Evolutionary conservation across 768 basidiomycete genomes (phyloP), one percentile per base, ranked within the genome.

Genomic region (Cystoderma amianthinum): DNA sequence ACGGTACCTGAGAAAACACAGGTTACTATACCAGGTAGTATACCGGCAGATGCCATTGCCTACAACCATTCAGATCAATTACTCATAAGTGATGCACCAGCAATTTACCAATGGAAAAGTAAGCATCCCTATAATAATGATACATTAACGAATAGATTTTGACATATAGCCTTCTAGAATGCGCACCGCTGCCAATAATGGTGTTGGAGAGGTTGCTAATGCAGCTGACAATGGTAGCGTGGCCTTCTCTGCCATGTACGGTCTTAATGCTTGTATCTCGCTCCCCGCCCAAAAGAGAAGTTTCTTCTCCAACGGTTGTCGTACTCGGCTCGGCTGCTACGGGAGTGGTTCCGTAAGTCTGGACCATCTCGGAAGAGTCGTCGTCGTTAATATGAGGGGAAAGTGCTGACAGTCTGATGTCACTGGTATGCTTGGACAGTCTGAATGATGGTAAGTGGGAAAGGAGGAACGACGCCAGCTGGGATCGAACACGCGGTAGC

Each of bases 11-110:
- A 95, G 48, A 91, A 77, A 9, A 82, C 48, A 51, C 95, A 96
- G 18, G 91, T 94, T 13, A 96, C 48, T 41, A 95, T 78, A 6
- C 95, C 95, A 4, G 93, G 94, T 42, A 97, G 74, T 35, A 97
- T 60, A 2, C 95, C 95, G 39, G 82, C 80, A 4, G 91, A 86
- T 3, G 94, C 89, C 74, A 97, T 80, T 15, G 90, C 90, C 88
- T 91, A 51, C n/a, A 36, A 16, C n/a, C 32, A 19, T 39, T 39
- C 36, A 24, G 13, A 18, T 15, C 9, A 15, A 34, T n/a, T 23
- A 10, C 9, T 30, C 19, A 34, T 32, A 39, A 37, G 32, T n/a
- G 37, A 36, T 41, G 36, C 11, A 15, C 6, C 36, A 36, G 17
- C 25, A 41, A 62, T 72, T 41, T 50, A 86, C 88, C 72, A 91